Evolutionary conservation across 352 stramenopile species (phyloP).

Genomic region (Plasmopara viticola): DNA sequence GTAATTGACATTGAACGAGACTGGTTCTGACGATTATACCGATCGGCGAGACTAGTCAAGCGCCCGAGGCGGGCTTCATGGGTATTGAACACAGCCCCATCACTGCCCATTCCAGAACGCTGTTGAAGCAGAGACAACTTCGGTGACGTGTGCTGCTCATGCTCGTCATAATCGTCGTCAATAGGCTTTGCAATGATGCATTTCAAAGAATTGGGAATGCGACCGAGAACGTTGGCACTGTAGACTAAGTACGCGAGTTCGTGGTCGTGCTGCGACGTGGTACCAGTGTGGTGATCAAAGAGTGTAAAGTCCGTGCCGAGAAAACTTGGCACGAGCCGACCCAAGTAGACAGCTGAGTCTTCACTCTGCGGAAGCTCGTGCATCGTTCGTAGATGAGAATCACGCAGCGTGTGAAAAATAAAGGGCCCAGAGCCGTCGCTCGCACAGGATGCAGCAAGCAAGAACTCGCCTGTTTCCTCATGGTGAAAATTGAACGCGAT

Average conservation of each 20-base stretch:
- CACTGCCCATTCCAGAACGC: constrained; percentile 31
- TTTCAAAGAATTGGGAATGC: constrained; percentile 67
- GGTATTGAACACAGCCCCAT: constrained; percentile 41
- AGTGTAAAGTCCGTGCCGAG: constrained; percentile 82
- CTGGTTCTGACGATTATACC: constrained; percentile 52
- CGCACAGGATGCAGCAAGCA: constrained; percentile 60
- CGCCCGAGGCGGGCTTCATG: constrained; percentile 40
- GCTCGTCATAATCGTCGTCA: constrained; percentile 9
- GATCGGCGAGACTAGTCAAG: constrained; percentile 50
- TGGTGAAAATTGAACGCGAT: constrained; percentile 81
- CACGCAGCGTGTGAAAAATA: constrained; percentile 78
- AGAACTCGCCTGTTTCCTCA: constrained; percentile 75
- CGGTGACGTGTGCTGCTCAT: constrained; percentile 3
- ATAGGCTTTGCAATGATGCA: constrained; percentile 30
- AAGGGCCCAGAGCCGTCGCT: constrained; percentile 67
- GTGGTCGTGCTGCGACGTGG: constrained; percentile 24
- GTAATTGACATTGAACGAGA: constrained; percentile 39
- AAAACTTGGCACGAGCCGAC: constrained; percentile 72
- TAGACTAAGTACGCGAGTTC: constrained; percentile 78
- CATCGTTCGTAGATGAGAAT: constrained; percentile 64
- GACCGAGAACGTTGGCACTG: constrained; percentile 71
- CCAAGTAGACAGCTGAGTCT: constrained; percentile 76
- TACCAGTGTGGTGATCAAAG: constrained; percentile 52
- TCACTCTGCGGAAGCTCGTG: constrained; percentile 68
- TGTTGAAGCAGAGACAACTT: constrained; percentile 15